phyloP scores from a whole-genome alignment of 192 early-diverging fungal genomes.

The Entomortierella chlamydospora region DNA sequence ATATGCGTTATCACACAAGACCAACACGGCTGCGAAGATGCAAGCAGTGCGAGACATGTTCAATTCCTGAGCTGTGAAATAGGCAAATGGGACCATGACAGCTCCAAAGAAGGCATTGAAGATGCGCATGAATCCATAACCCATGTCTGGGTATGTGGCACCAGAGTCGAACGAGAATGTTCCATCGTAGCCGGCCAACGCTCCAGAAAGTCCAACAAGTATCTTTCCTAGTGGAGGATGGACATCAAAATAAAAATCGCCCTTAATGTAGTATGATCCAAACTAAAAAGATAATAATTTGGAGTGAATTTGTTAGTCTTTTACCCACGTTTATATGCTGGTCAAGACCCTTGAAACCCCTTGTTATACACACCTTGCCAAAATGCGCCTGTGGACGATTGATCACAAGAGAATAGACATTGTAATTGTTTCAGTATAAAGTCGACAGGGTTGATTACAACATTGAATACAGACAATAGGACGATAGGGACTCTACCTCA shows the following conservation, averaged over 20 bases:
- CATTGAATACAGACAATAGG: not conserved
- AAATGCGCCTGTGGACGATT: slow-evolving; percentile 66
- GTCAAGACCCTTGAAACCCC: not conserved
- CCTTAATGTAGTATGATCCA: slow-evolving; percentile 92
- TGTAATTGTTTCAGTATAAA: slow-evolving; percentile 17
- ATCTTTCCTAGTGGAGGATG: slow-evolving; percentile 99
- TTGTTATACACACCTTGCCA: slow-evolving; percentile 58
- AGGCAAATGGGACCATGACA: slow-evolving; percentile 88
- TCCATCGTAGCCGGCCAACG: slow-evolving; percentile 88
- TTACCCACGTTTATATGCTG: not conserved
- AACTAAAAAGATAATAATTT: slow-evolving; percentile 85
- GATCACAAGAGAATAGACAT: not conserved
- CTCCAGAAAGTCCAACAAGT: slow-evolving; percentile 87
- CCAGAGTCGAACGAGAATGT: slow-evolving; percentile 88
- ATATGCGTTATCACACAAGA: slow-evolving; percentile 82
- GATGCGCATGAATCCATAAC: slow-evolving; percentile 90
- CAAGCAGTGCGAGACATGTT: slow-evolving; percentile 74
- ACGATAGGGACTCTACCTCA: slow-evolving; percentile 59
- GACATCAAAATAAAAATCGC: slow-evolving; percentile 97
- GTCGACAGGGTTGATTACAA: not conserved
- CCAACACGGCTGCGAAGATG: slow-evolving; percentile 82
- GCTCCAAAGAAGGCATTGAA: slow-evolving; percentile 92
- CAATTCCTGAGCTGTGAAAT: slow-evolving; percentile 84
- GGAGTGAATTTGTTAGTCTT: not conserved
- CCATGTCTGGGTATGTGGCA: slow-evolving; percentile 81